Conservation (phyloP, 371 early-diverging fungal genomes). For the Aphelidium insulamus region DNA sequence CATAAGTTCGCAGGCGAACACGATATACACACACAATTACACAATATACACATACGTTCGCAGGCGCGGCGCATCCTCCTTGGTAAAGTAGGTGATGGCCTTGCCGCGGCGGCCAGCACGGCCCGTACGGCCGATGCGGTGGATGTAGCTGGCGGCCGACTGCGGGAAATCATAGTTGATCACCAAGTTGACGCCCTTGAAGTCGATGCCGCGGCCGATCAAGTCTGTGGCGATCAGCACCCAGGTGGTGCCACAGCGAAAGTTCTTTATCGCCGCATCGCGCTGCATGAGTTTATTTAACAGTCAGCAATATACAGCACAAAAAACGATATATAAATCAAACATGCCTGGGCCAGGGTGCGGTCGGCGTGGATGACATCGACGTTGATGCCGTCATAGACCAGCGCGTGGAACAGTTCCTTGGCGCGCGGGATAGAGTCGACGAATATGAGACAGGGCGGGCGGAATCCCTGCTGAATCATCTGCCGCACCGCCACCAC, state of each 20-base stretch:
- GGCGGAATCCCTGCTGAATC: constrained; percentile 53
- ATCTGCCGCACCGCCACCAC: constrained; percentile 72
- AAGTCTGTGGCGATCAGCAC: constrained; percentile 91
- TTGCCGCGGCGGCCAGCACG: constrained; percentile 62
- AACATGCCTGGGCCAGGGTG: constrained; percentile 47
- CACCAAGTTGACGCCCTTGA: constrained; percentile 72
- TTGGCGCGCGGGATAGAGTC: constrained; percentile 90
- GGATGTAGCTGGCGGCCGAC: constrained; percentile 76
- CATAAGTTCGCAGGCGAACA: constrained; percentile 6
- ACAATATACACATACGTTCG: constrained; percentile 24
- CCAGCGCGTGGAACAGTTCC: constrained; percentile 75
- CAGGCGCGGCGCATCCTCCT: constrained; percentile 70
- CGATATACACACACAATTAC: too few species aligned
- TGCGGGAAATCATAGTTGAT: constrained; percentile 95
- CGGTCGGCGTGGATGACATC: constrained; percentile 87
- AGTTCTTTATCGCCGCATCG: constrained; percentile 68
- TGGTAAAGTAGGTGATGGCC: constrained; percentile 73
- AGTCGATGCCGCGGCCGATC: constrained; percentile 88
- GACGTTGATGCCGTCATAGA: constrained; percentile 90
- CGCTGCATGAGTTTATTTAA: constrained; percentile 21
- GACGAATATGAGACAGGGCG: constrained; percentile 83
- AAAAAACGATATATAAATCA: neutral
- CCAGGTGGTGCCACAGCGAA: constrained; percentile 76
- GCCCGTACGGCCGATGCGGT: constrained; percentile 82
- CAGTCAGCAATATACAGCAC: neutral